Conservation (phyloP, 176 grass and related monocot species). For the Triticum monococcum region DNA sequence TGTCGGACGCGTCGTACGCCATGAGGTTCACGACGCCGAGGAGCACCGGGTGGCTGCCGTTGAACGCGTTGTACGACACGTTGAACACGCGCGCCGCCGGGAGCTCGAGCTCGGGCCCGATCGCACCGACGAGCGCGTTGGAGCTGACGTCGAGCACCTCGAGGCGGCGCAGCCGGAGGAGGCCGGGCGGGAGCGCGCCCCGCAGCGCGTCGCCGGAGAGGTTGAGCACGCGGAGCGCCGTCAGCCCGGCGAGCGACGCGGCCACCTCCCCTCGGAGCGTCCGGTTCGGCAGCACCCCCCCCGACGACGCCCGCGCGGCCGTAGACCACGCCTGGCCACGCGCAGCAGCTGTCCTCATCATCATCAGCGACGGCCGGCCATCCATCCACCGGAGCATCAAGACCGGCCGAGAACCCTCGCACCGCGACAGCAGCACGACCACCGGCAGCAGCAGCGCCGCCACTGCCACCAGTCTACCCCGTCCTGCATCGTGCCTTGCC, state of each 20-base stretch:
- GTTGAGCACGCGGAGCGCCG: constrained; percentile 49
- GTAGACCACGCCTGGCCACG: no score
- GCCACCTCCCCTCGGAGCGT: constrained; percentile 28
- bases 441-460: no score
- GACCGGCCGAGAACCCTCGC: no score
- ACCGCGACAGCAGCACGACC: no score
- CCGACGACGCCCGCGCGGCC: no score
- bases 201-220: constrained; percentile 52
- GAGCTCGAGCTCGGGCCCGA: background rate
- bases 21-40: constrained; percentile 9
- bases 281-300: background rate
- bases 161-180: constrained; percentile 39
- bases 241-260: constrained; percentile 30
- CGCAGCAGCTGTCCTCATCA: no score
- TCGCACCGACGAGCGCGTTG: constrained; percentile 9
- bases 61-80: constrained; percentile 53
- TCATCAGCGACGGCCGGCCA: no score
- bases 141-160: constrained; percentile 44
- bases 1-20: constrained; percentile 38
- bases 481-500: no score
- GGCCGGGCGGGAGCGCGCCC: constrained; percentile 28
- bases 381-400: no score
- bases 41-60: constrained; percentile 42
- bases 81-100: constrained; percentile 39
- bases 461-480: no score